phyloP scores from a whole-genome alignment of 2,329 filamentous ascomycete genomes.

The Mycogone perniciosa region DNA sequence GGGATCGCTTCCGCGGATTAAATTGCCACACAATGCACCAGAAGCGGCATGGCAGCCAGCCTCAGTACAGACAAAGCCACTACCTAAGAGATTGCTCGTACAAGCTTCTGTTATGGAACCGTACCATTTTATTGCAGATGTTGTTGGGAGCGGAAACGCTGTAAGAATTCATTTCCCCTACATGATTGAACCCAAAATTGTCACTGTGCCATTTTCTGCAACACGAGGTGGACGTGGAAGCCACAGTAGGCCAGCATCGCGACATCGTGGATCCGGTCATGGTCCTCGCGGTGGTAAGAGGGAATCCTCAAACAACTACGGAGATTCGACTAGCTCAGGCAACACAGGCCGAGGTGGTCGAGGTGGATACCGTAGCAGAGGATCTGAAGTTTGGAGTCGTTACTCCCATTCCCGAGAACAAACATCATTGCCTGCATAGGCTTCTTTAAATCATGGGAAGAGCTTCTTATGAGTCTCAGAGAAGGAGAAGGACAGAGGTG shows the following conservation, averaged over 20 bases:
- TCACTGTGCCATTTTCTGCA: conserved; percentile 32
- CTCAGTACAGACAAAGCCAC: conserved; percentile 45
- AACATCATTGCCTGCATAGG: conserved; percentile 6
- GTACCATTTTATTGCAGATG: conserved; percentile 28
- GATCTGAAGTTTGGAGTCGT: conserved; percentile 37
- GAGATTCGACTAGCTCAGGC: conserved; percentile 14
- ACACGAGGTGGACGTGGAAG: conserved; percentile 27
- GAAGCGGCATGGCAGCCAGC: conserved; percentile 58
- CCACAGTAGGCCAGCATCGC: conserved; percentile 20
- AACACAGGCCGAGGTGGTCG: conserved; percentile 29
- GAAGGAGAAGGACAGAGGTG: not conserved
- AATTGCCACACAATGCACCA: conserved; percentile 57
- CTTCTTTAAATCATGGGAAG: not conserved
- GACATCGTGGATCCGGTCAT: conserved; percentile 25
- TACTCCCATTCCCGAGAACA: conserved; percentile 15
- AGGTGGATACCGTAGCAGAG: conserved; percentile 34
- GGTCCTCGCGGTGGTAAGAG: conserved; percentile 28
- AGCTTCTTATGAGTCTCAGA: not conserved
- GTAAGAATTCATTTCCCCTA: conserved; percentile 38
- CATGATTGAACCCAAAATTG: conserved; percentile 32
- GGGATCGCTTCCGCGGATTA: conserved; percentile 66
- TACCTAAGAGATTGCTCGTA: conserved; percentile 46
- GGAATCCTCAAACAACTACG: conserved; percentile 26
- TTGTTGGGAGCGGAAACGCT: conserved; percentile 28
- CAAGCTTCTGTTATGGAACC: conserved; percentile 30